Percentiles rank a stretch among this genome's conserved stretches.
Evolutionary conservation across 768 basidiomycete genomes (phyloP).

Genomic region (Boletus sensibilis): DNA sequence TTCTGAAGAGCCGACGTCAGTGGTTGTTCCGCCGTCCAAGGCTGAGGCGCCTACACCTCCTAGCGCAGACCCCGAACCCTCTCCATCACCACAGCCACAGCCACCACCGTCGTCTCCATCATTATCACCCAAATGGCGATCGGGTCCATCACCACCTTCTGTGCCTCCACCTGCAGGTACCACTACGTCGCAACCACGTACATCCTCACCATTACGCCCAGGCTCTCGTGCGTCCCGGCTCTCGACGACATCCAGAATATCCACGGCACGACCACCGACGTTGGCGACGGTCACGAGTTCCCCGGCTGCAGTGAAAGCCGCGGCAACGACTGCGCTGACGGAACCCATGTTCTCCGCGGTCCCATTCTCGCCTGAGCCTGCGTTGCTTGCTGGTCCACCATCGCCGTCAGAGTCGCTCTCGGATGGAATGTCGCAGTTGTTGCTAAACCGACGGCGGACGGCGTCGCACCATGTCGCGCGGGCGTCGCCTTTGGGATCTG

Average conservation of each 20-base stretch:
- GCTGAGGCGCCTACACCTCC: constrained; percentile 34
- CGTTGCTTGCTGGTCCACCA: constrained; percentile 41
- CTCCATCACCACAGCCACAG: constrained; percentile 35
- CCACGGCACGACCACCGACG: constrained; percentile 58
- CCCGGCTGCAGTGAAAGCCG: constrained; percentile 50
- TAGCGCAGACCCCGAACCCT: neutral
- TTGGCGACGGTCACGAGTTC: constrained; percentile 49
- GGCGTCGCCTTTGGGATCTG: constrained; percentile 44
- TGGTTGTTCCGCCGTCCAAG: constrained; percentile 28
- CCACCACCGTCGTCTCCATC: constrained; percentile 29
- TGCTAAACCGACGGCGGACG: constrained; percentile 51
- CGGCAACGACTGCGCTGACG: constrained; percentile 65
- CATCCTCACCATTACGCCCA: constrained; percentile 63
- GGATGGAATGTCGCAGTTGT: constrained; percentile 54
- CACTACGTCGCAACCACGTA: constrained; percentile 30
- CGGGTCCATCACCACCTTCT: constrained; percentile 3
- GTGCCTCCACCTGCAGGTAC: constrained; percentile 33
- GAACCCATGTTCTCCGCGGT: constrained; percentile 51
- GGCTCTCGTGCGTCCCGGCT: constrained; percentile 70
- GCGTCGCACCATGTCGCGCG: constrained; percentile 59
- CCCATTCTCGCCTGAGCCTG: constrained; percentile 34
- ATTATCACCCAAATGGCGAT: constrained; percentile 1
- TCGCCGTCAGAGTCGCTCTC: constrained; percentile 62
- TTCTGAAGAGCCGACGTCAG: constrained; percentile 34
- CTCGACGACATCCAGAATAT: constrained; percentile 69